A percentile compares a stretch with the other conserved stretches of the same genome.
These are phyloP conservation scores for Albugo candida DNA, from an alignment of 352 stramenopile species.

Conservation along the genomic window DNA sequence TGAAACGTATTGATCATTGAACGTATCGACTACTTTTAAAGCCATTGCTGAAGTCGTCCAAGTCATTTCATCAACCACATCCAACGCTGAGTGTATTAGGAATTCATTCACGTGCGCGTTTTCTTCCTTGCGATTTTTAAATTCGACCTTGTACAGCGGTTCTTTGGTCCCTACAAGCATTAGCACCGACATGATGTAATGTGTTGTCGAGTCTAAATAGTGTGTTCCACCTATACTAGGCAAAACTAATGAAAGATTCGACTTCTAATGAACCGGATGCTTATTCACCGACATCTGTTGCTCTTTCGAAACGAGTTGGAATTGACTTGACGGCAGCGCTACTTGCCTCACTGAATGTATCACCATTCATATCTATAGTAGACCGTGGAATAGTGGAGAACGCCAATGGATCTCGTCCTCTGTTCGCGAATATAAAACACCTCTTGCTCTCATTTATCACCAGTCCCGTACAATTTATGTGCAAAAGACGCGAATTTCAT, in stretches of 20 bases:
- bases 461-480: constrained; percentile 62
- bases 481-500: constrained; percentile 61
- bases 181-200: constrained; percentile 49
- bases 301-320: constrained; percentile 30
- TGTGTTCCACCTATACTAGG: too few species aligned
- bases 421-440: constrained; percentile 43
- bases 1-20: constrained; percentile 95
- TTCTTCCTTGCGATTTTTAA: constrained; percentile 59
- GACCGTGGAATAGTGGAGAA: constrained; percentile 83
- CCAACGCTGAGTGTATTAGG: constrained; percentile 92
- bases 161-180: constrained; percentile 72
- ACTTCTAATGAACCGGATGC: too few species aligned
- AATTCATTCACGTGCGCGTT: constrained; percentile 93
- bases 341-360: constrained; percentile 46
- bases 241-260: too few species aligned
- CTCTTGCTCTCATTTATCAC: constrained; percentile 32
- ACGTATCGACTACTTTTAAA: constrained; percentile 84
- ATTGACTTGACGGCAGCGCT: constrained; percentile 38
- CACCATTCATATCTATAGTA: constrained; percentile 78
- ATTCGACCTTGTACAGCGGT: constrained; percentile 76
- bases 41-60: constrained; percentile 89
- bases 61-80: constrained; percentile 91
- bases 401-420: constrained; percentile 41
- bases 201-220: too few species aligned
- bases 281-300: too few species aligned